A percentile compares a stretch with the other conserved stretches of the same genome.
phyloP scores from a whole-genome alignment of 176 grass and related monocot species.

The Eleusine coracana region DNA sequence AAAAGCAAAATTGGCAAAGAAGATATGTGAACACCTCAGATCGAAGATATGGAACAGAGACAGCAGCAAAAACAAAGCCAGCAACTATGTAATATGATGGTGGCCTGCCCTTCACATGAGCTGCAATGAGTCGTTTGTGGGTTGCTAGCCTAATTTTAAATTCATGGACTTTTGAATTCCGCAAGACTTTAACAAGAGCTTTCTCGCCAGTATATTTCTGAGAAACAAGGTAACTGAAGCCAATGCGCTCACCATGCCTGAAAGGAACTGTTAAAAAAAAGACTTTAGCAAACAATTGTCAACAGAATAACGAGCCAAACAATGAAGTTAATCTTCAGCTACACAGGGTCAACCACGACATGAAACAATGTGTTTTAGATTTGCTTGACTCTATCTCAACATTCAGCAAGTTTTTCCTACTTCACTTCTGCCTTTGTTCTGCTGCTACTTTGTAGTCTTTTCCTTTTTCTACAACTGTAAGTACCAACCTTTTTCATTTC shows the following conservation, averaged over 20 bases:
- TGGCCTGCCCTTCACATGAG: slow-evolving; percentile 85
- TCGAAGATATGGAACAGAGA: slow-evolving; percentile 96
- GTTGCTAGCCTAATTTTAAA: slow-evolving; percentile 83
- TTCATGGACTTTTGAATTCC: slow-evolving; percentile 72
- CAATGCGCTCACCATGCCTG: slow-evolving; percentile 96
- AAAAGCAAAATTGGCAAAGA: slow-evolving; percentile 1
- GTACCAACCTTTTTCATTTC: too few relatives aligned
- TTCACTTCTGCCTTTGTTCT: too few relatives aligned
- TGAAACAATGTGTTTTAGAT: too few relatives aligned
- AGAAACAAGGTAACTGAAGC: slow-evolving; percentile 96
- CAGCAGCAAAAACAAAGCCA: slow-evolving; percentile 89
- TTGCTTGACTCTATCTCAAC: too few relatives aligned
- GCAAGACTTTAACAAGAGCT: slow-evolving; percentile 78
- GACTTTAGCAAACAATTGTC: slow-evolving; percentile 6
- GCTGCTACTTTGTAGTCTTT: too few relatives aligned
- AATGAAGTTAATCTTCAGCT: not conserved
- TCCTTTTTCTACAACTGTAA: too few relatives aligned
- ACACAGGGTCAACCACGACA: too few relatives aligned
- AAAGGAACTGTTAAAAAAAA: slow-evolving; percentile 73
- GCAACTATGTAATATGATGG: slow-evolving; percentile 99
- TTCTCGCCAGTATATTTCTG: slow-evolving; percentile 97
- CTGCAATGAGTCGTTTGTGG: slow-evolving; percentile 85
- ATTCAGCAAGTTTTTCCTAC: too few relatives aligned
- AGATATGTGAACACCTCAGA: slow-evolving; percentile 70
- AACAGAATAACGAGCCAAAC: not conserved